A percentile compares a stretch with the other conserved stretches of the same genome.
These are phyloP conservation scores for Calonectria leucothoes DNA, from an alignment of 2,329 filamentous ascomycete species.

Conservation along the genomic window DNA sequence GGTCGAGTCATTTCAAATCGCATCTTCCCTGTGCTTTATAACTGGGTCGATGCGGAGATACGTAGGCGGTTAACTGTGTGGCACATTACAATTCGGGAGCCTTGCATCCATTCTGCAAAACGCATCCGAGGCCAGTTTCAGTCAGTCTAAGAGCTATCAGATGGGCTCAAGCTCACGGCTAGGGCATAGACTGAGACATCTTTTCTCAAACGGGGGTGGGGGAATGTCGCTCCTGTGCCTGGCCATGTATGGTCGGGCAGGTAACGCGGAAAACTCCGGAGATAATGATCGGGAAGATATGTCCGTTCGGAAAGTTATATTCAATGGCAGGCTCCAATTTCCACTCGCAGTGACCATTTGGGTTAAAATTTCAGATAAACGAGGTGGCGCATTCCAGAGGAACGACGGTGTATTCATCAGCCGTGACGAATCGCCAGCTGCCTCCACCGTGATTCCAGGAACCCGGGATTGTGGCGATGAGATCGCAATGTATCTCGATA, in stretches of 20 bases:
- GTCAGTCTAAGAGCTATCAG: background rate
- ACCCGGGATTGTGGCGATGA: conserved; percentile 30
- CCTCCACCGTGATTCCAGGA: conserved; percentile 25
- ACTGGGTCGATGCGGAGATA: background rate
- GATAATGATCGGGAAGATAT: background rate
- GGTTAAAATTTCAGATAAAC: background rate
- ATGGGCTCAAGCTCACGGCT: background rate
- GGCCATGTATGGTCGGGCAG: background rate
- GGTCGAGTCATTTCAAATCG: conserved; percentile 19
- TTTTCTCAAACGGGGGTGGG: background rate
- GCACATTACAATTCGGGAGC: background rate
- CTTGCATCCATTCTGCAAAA: background rate
- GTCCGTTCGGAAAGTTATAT: background rate
- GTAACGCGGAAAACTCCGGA: background rate
- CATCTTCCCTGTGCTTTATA: background rate
- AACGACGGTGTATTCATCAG: conserved; percentile 2
- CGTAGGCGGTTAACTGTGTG: background rate
- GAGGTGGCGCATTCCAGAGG: conserved; percentile 5
- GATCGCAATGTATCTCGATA: conserved; percentile 41
- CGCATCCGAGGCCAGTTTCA: background rate
- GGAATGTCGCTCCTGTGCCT: no score
- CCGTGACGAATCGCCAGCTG: background rate
- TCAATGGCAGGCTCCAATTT: background rate
- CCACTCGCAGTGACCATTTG: background rate
- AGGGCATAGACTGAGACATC: background rate